phyloP scores from a whole-genome alignment of 371 early-diverging fungal species.

The Lichtheimia corymbifera region DNA sequence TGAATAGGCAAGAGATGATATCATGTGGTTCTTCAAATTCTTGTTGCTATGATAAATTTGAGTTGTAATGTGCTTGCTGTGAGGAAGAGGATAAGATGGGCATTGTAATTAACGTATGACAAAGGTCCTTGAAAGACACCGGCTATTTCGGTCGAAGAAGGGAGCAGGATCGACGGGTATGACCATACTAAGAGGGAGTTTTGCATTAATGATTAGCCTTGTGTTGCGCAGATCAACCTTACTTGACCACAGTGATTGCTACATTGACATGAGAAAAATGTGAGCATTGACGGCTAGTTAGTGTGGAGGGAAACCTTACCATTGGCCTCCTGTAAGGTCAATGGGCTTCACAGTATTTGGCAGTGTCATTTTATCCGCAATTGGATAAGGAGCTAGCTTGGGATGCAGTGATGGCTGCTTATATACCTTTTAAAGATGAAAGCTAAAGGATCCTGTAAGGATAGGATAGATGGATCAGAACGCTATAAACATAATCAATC shows the following conservation, averaged over 20 bases:
- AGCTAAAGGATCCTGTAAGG: no score
- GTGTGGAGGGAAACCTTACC: slow-evolving; percentile 1
- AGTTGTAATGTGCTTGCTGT: no score
- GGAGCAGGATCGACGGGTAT: not conserved
- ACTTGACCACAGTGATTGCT: slow-evolving; percentile 2
- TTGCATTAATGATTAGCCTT: not conserved
- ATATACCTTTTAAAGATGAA: no score
- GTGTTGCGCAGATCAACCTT: not conserved
- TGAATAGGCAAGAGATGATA: not conserved
- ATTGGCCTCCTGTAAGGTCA: slow-evolving; percentile 18
- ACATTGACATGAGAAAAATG: not conserved
- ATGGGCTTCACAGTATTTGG: slow-evolving; percentile 12
- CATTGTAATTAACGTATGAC: not conserved
- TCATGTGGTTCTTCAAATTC: not conserved
- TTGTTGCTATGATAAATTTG: not conserved
- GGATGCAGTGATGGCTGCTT: no score
- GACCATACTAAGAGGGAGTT: not conserved
- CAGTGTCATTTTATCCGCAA: not conserved
- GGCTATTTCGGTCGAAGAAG: not conserved
- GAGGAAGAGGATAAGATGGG: not conserved
- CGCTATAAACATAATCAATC: no score
- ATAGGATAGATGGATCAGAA: no score
- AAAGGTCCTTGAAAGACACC: not conserved
- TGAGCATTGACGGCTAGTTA: not conserved
- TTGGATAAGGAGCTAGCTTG: no score